Evolutionary conservation across 345 rosid genomes (phyloP).

Genomic region (Turnera subulata): DNA sequence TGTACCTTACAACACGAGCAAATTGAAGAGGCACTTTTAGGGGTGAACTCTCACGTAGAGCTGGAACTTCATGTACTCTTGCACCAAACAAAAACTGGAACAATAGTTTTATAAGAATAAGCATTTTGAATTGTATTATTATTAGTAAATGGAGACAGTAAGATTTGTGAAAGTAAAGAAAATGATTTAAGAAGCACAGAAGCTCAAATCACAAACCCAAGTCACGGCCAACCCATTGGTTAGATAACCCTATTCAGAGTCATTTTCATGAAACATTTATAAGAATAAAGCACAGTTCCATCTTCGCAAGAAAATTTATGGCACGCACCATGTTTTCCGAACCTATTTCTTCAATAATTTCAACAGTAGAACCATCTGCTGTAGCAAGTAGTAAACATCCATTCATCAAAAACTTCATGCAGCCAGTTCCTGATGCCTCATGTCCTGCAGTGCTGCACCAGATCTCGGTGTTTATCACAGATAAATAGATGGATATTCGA

Average conservation of each 20-base stretch:
- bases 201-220: too few species aligned
- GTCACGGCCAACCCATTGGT: too few species aligned
- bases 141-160: neutral
- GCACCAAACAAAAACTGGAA: slow-evolving; percentile 45
- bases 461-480: too few species aligned
- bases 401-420: slow-evolving; percentile 50
- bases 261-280: too few species aligned
- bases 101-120: slow-evolving; percentile 11
- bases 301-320: too few species aligned
- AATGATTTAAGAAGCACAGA: too few species aligned
- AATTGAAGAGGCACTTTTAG: slow-evolving; percentile 43
- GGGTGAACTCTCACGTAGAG: slow-evolving; percentile 29
- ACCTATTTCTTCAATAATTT: slow-evolving; percentile 46
- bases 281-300: too few species aligned
- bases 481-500: too few species aligned
- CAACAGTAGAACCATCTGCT: slow-evolving; percentile 41
- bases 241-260: too few species aligned
- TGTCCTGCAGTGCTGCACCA: slow-evolving; percentile 44
- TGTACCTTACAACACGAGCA: slow-evolving; percentile 43
- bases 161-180: neutral
- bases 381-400: slow-evolving; percentile 50
- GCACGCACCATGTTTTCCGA: slow-evolving; percentile 38
- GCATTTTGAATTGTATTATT: neutral
- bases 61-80: slow-evolving; percentile 31
- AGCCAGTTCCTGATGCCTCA: slow-evolving; percentile 50